These are phyloP conservation scores for Phytophthora europaea DNA, from an alignment of 352 stramenopile species.

Conservation along the genomic window DNA sequence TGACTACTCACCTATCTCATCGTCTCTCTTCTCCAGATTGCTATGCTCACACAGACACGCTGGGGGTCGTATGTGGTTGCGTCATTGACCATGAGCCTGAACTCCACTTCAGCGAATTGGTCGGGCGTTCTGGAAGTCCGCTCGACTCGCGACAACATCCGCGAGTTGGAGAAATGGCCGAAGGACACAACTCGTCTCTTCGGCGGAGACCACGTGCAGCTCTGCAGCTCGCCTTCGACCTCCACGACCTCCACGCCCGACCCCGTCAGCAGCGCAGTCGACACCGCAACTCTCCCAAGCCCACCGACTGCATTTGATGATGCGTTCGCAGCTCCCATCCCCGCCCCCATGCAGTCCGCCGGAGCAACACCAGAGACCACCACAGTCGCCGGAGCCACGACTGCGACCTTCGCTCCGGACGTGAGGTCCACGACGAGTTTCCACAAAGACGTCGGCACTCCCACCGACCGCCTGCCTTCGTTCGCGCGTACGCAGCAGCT, in stretches of 20 bases:
- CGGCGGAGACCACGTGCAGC: slow-evolving; percentile 35
- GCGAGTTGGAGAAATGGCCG: slow-evolving; percentile 56
- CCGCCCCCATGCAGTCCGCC: background rate
- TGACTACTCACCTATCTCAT: background rate
- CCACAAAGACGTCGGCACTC: slow-evolving; percentile 27
- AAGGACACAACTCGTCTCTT: slow-evolving; percentile 52
- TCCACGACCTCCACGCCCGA: slow-evolving; percentile 3
- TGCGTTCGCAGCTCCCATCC: background rate
- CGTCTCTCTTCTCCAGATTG: slow-evolving; percentile 43
- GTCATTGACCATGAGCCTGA: slow-evolving; percentile 52
- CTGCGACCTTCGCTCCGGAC: slow-evolving; percentile 18
- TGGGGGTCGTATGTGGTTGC: slow-evolving; percentile 66
- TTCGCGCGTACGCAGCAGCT: slow-evolving; percentile 23
- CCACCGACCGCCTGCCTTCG: slow-evolving; percentile 19
- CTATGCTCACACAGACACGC: slow-evolving; percentile 68
- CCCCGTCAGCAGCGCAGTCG: background rate
- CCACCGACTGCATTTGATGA: background rate
- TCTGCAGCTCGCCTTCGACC: slow-evolving; percentile 14
- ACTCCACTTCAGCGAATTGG: slow-evolving; percentile 34
- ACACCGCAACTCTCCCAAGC: background rate
- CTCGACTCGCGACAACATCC: slow-evolving; percentile 49
- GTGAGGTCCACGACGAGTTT: slow-evolving; percentile 30
- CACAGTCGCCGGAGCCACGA: too few relatives aligned
- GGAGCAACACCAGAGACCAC: slow-evolving; percentile 1
- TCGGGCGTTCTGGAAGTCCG: slow-evolving; percentile 63